Conservation (phyloP, 805 yeast genomes). For the Saccharomyces paradoxus region DNA sequence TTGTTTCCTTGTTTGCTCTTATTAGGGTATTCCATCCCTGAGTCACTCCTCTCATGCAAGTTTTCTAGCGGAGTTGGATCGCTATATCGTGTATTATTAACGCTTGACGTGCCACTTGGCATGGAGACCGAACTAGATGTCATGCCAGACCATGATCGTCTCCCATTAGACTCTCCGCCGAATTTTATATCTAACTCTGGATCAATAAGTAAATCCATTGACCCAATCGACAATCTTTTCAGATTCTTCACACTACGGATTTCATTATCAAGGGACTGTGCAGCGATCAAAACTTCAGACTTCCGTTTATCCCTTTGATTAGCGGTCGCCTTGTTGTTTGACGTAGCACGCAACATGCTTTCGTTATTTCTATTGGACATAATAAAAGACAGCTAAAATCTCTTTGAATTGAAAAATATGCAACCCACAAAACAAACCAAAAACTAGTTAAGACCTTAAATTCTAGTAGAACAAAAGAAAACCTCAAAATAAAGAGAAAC, state of each 20-base stretch:
- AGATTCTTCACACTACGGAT: constrained; percentile 65
- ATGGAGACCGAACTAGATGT: not conserved
- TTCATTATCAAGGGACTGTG: constrained; percentile 67
- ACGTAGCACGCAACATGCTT: not conserved
- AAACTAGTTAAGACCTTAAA: not conserved
- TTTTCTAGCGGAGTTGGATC: not conserved
- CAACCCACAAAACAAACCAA: not conserved
- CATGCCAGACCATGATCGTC: constrained; percentile 6
- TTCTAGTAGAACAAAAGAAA: not conserved
- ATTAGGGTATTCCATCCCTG: not conserved
- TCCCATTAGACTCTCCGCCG: constrained; percentile 5
- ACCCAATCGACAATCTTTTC: constrained; percentile 63
- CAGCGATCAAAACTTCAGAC: constrained; percentile 48
- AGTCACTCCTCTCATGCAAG: not conserved
- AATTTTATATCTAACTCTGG: constrained; percentile 55
- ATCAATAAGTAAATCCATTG: constrained; percentile 42
- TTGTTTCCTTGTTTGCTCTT: not conserved
- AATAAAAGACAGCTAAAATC: not conserved
- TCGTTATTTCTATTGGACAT: not conserved
- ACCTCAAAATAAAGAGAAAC: not conserved
- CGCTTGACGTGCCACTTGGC: not conserved
- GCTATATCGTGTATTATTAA: not conserved
- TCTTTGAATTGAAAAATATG: not conserved
- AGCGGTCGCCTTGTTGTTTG: not conserved
- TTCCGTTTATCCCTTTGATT: constrained; percentile 21